Percentiles rank a stretch among this genome's conserved stretches.
Evolutionary conservation across 2,329 filamentous ascomycete species (phyloP).

Genomic region (Colletotrichum sansevieriae): DNA sequence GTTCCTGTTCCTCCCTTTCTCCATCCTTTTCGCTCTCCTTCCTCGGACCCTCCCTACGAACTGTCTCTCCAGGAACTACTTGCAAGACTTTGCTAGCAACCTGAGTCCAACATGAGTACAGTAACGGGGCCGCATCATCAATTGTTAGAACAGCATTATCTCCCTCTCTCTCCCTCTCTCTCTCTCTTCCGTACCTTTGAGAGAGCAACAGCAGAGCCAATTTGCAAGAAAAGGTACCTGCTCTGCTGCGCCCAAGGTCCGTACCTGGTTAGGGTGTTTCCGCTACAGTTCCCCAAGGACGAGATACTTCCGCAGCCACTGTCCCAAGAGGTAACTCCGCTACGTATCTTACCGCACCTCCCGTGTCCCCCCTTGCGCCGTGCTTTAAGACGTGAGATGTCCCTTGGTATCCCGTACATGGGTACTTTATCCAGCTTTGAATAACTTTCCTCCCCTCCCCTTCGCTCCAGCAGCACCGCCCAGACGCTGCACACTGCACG

Average conservation of each 20-base stretch:
- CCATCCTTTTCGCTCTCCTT: constrained; percentile 17
- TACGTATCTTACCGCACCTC: constrained; percentile 24
- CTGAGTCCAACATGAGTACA: background rate
- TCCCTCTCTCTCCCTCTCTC: too few relatives aligned
- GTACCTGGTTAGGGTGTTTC: constrained; percentile 31
- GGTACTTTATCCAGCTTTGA: constrained; percentile 35
- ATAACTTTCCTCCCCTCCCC: constrained; percentile 26
- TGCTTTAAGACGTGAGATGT: constrained; percentile 14
- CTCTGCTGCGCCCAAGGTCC: constrained; percentile 3
- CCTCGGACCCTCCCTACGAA: constrained; percentile 11
- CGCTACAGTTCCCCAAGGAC: constrained; percentile 20
- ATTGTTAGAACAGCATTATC: too few relatives aligned
- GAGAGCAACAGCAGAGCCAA: constrained; percentile 31
- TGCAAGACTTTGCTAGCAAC: constrained; percentile 8
- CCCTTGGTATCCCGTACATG: constrained; percentile 15
- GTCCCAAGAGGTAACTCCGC: constrained; percentile 1
- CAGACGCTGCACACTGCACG: constrained; percentile 21
- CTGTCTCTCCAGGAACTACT: constrained; percentile 5
- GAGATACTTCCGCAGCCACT: constrained; percentile 32
- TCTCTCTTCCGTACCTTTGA: background rate
- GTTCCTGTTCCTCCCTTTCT: constrained; percentile 21
- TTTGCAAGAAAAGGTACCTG: constrained; percentile 30
- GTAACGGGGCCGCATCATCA: too few relatives aligned
- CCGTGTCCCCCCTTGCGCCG: constrained; percentile 28
- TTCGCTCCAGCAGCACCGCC: constrained; percentile 19